Percentiles rank a stretch among this genome's conserved stretches.
These are phyloP conservation scores for Coprinellus micaceus DNA, from an alignment of 768 basidiomycete species.

Conservation along the genomic window DNA sequence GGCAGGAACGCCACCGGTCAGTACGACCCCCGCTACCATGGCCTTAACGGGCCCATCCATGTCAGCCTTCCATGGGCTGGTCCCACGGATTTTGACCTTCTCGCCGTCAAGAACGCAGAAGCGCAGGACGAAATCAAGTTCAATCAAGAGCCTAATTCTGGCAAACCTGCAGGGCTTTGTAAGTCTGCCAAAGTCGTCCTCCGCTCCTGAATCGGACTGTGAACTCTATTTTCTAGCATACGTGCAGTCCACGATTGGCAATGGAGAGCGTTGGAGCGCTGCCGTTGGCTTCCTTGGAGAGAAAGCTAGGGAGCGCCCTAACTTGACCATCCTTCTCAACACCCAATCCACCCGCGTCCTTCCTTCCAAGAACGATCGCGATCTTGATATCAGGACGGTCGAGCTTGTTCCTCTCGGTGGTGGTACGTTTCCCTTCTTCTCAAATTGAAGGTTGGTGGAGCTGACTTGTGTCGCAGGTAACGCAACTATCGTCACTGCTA, in stretches of 20 bases:
- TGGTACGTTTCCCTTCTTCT: too few species aligned
- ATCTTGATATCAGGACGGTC: conserved; percentile 1
- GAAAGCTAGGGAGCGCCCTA: conserved; percentile 18
- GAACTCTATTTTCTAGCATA: conserved; percentile 11
- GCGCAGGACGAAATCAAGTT: conserved; percentile 36
- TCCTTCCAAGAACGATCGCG: neutral
- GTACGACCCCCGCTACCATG: conserved; percentile 30
- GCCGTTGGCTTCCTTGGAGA: conserved; percentile 21
- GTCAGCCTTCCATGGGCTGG: conserved; percentile 26
- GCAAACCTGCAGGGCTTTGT: conserved; percentile 39
- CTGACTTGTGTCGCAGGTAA: too few species aligned
- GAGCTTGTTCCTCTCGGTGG: neutral
- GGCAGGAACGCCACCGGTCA: conserved; percentile 29
- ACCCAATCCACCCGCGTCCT: conserved; percentile 18
- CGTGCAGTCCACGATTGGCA: conserved; percentile 19
- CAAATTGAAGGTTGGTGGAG: too few species aligned
- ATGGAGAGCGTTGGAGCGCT: conserved; percentile 22
- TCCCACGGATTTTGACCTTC: conserved; percentile 27
- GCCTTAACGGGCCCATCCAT: conserved; percentile 21
- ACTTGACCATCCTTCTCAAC: conserved; percentile 18
- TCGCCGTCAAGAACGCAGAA: conserved; percentile 28
- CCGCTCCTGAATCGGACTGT: too few species aligned
- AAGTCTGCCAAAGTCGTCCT: conserved; percentile 10
- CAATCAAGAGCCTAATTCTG: conserved; percentile 40
- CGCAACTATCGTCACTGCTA: conserved; percentile 26